These are phyloP conservation scores for Porogramme epimiltina DNA, from an alignment of 1,284 basidiomycete species.

Conservation along the genomic window DNA sequence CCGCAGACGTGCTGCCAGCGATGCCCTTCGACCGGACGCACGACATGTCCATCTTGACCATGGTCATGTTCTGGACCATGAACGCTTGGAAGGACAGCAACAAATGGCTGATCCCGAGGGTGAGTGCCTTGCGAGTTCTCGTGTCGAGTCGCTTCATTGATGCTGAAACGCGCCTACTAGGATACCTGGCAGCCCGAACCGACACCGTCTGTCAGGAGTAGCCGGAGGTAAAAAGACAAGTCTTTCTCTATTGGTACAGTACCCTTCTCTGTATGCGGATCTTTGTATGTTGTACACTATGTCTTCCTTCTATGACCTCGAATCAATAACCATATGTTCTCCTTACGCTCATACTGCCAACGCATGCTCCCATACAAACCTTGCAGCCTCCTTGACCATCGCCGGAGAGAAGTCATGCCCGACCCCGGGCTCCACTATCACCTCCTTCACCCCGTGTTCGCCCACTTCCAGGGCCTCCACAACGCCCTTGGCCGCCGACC, in stretches of 20 bases:
- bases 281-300: too few relatives aligned
- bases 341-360: neutral
- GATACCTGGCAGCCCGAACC: too few relatives aligned
- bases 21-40: slow-evolving; percentile 10
- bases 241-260: too few relatives aligned
- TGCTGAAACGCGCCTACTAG: too few relatives aligned
- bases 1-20: slow-evolving; percentile 2
- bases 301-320: too few relatives aligned
- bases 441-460: slow-evolving; percentile 46
- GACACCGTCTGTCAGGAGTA: too few relatives aligned
- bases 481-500: slow-evolving; percentile 50
- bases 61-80: slow-evolving; percentile 16
- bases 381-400: slow-evolving; percentile 49
- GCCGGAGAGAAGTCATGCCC: slow-evolving; percentile 54
- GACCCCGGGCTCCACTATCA: slow-evolving; percentile 46
- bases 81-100: neutral
- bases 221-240: too few relatives aligned
- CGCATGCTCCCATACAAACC: slow-evolving; percentile 42
- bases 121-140: too few relatives aligned
- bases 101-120: neutral
- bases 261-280: too few relatives aligned
- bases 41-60: slow-evolving; percentile 10
- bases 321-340: too few relatives aligned
- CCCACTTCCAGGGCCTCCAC: slow-evolving; percentile 55
- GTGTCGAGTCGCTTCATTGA: too few relatives aligned